Evolutionary conservation across 2,329 filamentous ascomycete genomes (phyloP), one percentile per base, ranked within the genome.

Genomic region (Chaetomium sp.): DNA sequence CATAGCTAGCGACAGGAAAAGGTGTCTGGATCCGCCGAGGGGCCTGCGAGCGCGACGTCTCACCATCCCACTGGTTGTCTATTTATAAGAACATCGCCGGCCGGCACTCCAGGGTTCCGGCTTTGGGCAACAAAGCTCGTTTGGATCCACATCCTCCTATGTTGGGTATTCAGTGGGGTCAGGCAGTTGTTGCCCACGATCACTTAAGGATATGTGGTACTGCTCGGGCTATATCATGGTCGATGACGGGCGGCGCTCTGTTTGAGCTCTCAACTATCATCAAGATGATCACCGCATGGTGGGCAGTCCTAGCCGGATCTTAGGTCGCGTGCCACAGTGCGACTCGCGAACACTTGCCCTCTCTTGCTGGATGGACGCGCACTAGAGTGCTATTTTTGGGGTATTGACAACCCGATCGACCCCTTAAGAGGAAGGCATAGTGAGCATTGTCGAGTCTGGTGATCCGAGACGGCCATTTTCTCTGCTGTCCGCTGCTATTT

Each of bases 381-480:
- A 16, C 23, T 35, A 23, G n/a, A n/a, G 25, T 21, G 27, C 25
- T 58, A 58, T 47, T 58, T 49, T 58, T 58, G 54, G 56, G 25
- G 8, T 2, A 49, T 31, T 3, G 38, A n/a, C 13, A 19, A 31
- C 31, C 21, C 33, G 56, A 49, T 49, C 27, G 23, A 12, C 38
- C n/a, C 16, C 16, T 31, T 58, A 49, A 58, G 56, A 47, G 21
- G 16, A 33, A 21, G 25, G 38, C 56, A n/a, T 58, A 38, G 19
- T 33, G 16, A 57, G 25, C 56, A 58, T 58, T 42, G 21, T 31
- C 38, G 7, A 8, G 25, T 42, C 23, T 25, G 56, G 38, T 27
- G 55, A 57, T 58, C 56, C 21, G 38, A 58, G 56, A 33, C 38
- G 38, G 13, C 3, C 12, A 25, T 31, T 9, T 21, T 33, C 56